Evolutionary conservation across 768 basidiomycete genomes (phyloP), one percentile per base, ranked within the genome.

Genomic region (Cantharellus cinnabarinus): DNA sequence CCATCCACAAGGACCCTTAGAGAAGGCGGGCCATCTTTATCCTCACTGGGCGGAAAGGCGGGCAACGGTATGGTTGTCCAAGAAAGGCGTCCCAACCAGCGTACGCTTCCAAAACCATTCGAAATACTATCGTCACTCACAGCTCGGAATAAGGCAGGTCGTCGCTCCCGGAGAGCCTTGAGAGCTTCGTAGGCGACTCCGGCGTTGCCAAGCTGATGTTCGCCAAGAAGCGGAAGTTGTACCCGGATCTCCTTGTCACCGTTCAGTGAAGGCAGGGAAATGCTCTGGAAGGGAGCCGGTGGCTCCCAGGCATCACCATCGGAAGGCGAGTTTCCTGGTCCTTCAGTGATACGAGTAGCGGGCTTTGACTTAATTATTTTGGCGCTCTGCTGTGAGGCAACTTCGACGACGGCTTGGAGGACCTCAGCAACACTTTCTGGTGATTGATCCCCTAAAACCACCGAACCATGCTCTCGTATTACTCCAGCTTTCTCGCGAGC

Each of bases 151-250:
- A 60, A 61, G 64, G 63, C 2, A 2, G 60, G 63, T 61, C 62
- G 65, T 67, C 59, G 72, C 53, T 63, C 68, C 0, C 72, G 66
- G 59, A 75, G 71, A 5, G 70, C 70, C 5, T 80, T 68, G 20
- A 90, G 68, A 0, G 76, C 70, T 14, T 81, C 77, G 2, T 83
- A 68, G 0, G 88, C 82, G 1, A 82, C 73, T 3, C 80, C 78
- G n/a, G 90, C 71, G 67, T 98, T 98, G 58, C 83, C 78, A 35
- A 85, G 73, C 65, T 98, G 94, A 68, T 99, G 90, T 1, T 73
- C 71, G 4, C 95, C 93, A 37, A 80, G 76, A 10, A 98, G 73
- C 2, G 82, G 79, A 4, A 95, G 73, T 4, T 70, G 67, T 0
- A 79, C 50, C 53, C 29, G 58, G 29, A 39, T 2, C 10, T 10